Evolutionary conservation across 257 asterid species (phyloP).

Genomic region (Craterostigma plantagineum): DNA sequence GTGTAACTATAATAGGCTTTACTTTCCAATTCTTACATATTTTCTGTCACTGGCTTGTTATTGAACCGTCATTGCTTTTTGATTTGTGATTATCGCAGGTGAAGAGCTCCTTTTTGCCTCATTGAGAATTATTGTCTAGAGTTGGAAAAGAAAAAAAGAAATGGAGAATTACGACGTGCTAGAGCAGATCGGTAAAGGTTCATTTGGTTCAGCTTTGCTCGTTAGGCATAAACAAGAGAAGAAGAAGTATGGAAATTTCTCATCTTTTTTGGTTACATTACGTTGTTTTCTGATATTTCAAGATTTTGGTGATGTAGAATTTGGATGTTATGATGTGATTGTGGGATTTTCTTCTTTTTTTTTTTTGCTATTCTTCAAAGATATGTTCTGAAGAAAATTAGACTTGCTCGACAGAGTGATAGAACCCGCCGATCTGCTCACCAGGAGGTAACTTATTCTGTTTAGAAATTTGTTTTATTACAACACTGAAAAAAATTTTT

Average conservation of each 20-base stretch:
- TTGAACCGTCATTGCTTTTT: no score
- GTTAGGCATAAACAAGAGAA: constrained; percentile 89
- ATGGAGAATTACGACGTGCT: constrained; percentile 80
- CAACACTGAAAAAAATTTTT: not conserved
- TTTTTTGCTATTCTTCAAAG: constrained; percentile 22
- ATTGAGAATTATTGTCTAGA: no score
- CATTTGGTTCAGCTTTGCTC: constrained; percentile 91
- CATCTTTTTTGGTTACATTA: not conserved
- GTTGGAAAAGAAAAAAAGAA: not conserved
- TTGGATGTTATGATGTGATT: constrained; percentile 1
- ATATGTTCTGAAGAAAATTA: constrained; percentile 93
- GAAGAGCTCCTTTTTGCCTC: no score
- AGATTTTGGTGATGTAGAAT: constrained; percentile 3
- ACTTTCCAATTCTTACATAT: not conserved
- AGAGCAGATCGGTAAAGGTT: constrained; percentile 96
- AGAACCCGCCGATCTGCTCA: constrained; percentile 98
- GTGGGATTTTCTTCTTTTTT: constrained; percentile 5
- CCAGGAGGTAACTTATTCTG: constrained; percentile 49
- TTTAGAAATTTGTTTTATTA: not conserved
- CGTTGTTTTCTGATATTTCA: not conserved
- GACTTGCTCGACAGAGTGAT: constrained; percentile 97
- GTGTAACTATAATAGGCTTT: no score
- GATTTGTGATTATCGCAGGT: no score
- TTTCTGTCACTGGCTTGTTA: no score
- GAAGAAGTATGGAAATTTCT: constrained; percentile 49